phyloP scores from a whole-genome alignment of 164 flowering plant species.

The Vitis cinerea region DNA sequence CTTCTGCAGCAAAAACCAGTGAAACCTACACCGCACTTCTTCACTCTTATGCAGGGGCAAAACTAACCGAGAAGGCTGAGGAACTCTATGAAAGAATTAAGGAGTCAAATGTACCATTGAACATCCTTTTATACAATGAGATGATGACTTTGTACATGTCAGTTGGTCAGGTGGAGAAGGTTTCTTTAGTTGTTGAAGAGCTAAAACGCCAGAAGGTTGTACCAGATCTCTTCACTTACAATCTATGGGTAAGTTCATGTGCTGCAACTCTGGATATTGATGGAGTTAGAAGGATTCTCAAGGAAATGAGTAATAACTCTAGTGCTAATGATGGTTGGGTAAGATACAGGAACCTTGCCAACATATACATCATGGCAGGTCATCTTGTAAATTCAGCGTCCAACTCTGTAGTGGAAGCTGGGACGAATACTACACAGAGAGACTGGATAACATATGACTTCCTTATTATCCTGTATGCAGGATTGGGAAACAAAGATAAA shows the following conservation, averaged over 20 bases:
- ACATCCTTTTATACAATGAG: slow-evolving; percentile 80
- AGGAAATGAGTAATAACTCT: slow-evolving; percentile 57
- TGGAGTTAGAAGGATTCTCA: slow-evolving; percentile 53
- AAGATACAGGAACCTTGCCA: slow-evolving; percentile 56
- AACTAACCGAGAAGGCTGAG: slow-evolving; percentile 68
- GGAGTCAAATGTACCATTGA: slow-evolving; percentile 43
- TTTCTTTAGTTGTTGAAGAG: slow-evolving; percentile 62
- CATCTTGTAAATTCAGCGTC: slow-evolving; percentile 43
- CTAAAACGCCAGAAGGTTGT: slow-evolving; percentile 52
- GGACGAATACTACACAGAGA: slow-evolving; percentile 60
- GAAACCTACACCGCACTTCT: slow-evolving; percentile 95
- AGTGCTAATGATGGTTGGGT: slow-evolving; percentile 55
- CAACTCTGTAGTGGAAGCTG: slow-evolving; percentile 53
- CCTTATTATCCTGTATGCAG: slow-evolving; percentile 67
- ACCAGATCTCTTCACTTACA: slow-evolving; percentile 84
- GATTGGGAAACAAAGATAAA: slow-evolving; percentile 61
- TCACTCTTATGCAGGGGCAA: slow-evolving; percentile 75
- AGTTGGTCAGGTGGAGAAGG: slow-evolving; percentile 77
- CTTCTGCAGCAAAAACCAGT: slow-evolving; percentile 51
- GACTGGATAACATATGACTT: slow-evolving; percentile 92
- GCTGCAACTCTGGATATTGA: slow-evolving; percentile 70
- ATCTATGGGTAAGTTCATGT: slow-evolving; percentile 83
- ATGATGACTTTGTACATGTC: slow-evolving; percentile 94
- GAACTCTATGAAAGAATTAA: slow-evolving; percentile 54
- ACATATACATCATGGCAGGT: slow-evolving; percentile 51